phyloP scores from a whole-genome alignment of 2,329 filamentous ascomycete species.

The Lasiodiplodia citricola region DNA sequence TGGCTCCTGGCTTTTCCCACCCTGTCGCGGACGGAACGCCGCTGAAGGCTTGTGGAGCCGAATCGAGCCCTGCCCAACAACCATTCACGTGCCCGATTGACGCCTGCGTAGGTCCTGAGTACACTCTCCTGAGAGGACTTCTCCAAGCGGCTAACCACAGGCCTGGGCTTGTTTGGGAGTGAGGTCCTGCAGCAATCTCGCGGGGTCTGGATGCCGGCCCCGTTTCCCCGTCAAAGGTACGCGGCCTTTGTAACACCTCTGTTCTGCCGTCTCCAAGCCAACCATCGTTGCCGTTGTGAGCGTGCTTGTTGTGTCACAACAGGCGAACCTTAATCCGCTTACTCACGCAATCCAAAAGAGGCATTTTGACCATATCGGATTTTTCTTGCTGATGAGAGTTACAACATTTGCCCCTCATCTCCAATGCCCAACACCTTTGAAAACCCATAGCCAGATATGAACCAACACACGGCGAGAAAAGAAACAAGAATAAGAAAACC shows the following conservation, averaged over 20 bases:
- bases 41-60: constrained; percentile 3
- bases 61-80: background rate
- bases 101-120: background rate
- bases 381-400: constrained; percentile 16
- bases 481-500: constrained; percentile 5
- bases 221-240: background rate
- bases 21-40: constrained; percentile 16
- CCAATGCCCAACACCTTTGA: constrained; percentile 25
- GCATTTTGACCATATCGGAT: constrained; percentile 1
- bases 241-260: background rate
- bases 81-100: background rate
- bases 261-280: constrained; percentile 4
- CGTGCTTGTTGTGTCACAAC: background rate
- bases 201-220: background rate
- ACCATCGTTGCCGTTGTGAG: background rate
- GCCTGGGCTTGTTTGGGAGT: background rate
- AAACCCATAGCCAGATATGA: constrained; percentile 22
- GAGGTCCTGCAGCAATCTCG: background rate
- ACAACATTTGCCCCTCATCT: constrained; percentile 16
- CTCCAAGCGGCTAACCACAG: too few relatives aligned
- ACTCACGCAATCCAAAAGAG: background rate
- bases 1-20: background rate
- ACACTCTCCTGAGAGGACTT: too few relatives aligned
- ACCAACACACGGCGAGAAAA: constrained; percentile 24
- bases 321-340: constrained; percentile 2